Percentiles rank a stretch among this genome's conserved stretches.
Conservation (phyloP, 1,139 yeast species). For the Petasospora rhodanensis region DNA sequence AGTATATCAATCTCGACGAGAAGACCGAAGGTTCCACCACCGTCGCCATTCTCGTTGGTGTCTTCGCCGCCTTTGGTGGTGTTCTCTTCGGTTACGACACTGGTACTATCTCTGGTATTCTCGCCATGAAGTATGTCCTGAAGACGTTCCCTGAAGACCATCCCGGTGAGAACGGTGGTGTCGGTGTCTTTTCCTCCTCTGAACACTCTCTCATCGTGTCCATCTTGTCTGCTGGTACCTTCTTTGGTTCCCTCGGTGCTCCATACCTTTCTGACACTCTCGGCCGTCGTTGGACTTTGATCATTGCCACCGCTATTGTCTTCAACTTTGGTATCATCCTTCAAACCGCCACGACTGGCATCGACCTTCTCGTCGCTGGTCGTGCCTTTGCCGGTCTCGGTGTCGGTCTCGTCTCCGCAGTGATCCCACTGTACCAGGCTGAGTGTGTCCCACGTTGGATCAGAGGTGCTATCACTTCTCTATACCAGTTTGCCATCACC, state of each 20-base stretch:
- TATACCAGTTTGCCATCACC: constrained; percentile 66
- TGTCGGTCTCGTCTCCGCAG: constrained; percentile 65
- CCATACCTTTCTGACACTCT: constrained; percentile 51
- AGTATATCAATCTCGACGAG: constrained; percentile 27
- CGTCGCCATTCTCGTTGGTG: constrained; percentile 29
- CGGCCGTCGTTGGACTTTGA: constrained; percentile 56
- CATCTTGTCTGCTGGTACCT: constrained; percentile 52
- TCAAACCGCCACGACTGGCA: constrained; percentile 52
- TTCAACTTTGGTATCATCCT: constrained; percentile 57
- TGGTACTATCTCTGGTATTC: constrained; percentile 54
- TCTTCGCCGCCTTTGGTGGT: constrained; percentile 53
- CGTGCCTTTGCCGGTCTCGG: constrained; percentile 61
- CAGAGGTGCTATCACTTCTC: constrained; percentile 65
- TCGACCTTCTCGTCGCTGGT: constrained; percentile 48
- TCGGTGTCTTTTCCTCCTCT: constrained; percentile 42
- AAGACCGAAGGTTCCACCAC: constrained; percentile 30
- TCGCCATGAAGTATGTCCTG: constrained; percentile 49
- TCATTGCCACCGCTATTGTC: constrained; percentile 46
- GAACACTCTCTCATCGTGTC: constrained; percentile 56
- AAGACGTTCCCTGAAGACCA: constrained; percentile 35
- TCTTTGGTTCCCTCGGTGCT: constrained; percentile 52
- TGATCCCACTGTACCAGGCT: constrained; percentile 62
- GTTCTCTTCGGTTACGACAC: constrained; percentile 56
- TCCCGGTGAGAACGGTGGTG: constrained; percentile 23
- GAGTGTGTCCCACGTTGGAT: constrained; percentile 65